These are phyloP conservation scores for Calonectria crousiana DNA, from an alignment of 2,329 filamentous ascomycete genomes.

Conservation along the genomic window DNA sequence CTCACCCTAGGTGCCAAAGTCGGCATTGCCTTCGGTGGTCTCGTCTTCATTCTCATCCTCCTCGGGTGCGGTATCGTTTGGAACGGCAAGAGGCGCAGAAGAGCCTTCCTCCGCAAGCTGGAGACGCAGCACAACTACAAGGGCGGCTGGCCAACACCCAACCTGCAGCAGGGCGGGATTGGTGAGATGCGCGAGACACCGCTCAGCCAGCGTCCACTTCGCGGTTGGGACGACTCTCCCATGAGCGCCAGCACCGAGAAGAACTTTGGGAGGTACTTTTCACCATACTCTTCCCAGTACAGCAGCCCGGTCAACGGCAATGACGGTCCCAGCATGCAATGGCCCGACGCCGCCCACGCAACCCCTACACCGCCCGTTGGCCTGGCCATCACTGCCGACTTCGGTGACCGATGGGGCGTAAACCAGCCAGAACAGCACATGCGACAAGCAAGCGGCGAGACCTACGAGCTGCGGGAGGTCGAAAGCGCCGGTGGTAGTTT, in stretches of 20 bases:
- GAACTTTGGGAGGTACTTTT: slow-evolving; percentile 63
- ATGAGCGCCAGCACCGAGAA: slow-evolving; percentile 57
- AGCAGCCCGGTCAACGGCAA: slow-evolving; percentile 65
- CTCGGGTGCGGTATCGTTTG: slow-evolving; percentile 67
- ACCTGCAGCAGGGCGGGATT: slow-evolving; percentile 35
- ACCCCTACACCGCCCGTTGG: slow-evolving; percentile 7
- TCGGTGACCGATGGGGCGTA: slow-evolving; percentile 11
- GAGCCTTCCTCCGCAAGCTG: slow-evolving; percentile 62
- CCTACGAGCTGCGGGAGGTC: slow-evolving; percentile 13
- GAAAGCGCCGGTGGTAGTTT: slow-evolving; percentile 15
- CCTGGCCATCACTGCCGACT: slow-evolving; percentile 14
- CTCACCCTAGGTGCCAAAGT: slow-evolving; percentile 68
- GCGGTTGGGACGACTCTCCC: slow-evolving; percentile 66
- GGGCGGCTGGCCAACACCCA: slow-evolving; percentile 54
- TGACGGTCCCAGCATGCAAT: slow-evolving; percentile 18
- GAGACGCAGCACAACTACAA: slow-evolving; percentile 51
- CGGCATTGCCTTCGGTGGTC: slow-evolving; percentile 66
- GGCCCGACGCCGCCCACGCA: slow-evolving; percentile 7
- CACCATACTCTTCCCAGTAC: slow-evolving; percentile 71
- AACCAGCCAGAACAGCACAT: not conserved
- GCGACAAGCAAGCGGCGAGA: slow-evolving; percentile 1
- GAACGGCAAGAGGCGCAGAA: slow-evolving; percentile 67
- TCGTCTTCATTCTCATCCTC: slow-evolving; percentile 61
- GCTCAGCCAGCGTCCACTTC: slow-evolving; percentile 64
- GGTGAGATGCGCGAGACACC: slow-evolving; percentile 57